Evolutionary conservation across 768 basidiomycete genomes (phyloP).

Genomic region (Panaeolus papilionaceus): DNA sequence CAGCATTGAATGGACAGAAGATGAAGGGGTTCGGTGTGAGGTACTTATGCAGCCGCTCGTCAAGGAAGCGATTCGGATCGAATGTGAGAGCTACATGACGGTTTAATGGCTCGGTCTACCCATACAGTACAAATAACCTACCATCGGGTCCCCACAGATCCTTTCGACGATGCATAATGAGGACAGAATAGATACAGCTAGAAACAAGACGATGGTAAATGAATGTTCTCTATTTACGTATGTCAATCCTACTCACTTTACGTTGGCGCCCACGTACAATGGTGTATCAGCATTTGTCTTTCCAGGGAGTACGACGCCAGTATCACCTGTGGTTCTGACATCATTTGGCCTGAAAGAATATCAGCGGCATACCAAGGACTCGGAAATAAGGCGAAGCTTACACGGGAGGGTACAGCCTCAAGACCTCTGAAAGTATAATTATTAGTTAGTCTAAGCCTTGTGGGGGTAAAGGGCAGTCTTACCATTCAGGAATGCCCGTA

Average conservation of each 20-base stretch:
- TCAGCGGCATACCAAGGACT: not conserved
- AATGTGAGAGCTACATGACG: slow-evolving; percentile 46
- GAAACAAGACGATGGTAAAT: not conserved
- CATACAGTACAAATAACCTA: slow-evolving; percentile 27
- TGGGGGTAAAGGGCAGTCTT: not conserved
- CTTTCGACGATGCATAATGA: slow-evolving; percentile 48
- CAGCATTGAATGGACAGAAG: slow-evolving; percentile 49
- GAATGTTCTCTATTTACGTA: not conserved
- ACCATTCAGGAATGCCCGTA: slow-evolving; percentile 50
- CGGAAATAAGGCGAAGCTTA: slow-evolving; percentile 24
- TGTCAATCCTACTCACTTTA: slow-evolving; percentile 39
- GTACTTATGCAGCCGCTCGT: slow-evolving; percentile 52
- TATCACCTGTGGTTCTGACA: slow-evolving; percentile 37
- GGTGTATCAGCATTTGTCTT: slow-evolving; percentile 49
- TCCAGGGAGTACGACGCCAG: slow-evolving; percentile 46
- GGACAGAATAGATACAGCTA: slow-evolving; percentile 40
- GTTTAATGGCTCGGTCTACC: not conserved
- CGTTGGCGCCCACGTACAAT: slow-evolving; percentile 55
- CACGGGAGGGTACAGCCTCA: slow-evolving; percentile 49
- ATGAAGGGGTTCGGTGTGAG: slow-evolving; percentile 50
- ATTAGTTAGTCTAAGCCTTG: not conserved
- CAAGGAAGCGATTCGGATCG: slow-evolving; percentile 64
- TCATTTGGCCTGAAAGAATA: slow-evolving; percentile 25
- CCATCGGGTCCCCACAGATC: slow-evolving; percentile 70
- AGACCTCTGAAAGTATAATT: slow-evolving; percentile 39